These are phyloP conservation scores for Macrocybe gigantea DNA, from an alignment of 768 basidiomycete genomes.

Conservation along the genomic window DNA sequence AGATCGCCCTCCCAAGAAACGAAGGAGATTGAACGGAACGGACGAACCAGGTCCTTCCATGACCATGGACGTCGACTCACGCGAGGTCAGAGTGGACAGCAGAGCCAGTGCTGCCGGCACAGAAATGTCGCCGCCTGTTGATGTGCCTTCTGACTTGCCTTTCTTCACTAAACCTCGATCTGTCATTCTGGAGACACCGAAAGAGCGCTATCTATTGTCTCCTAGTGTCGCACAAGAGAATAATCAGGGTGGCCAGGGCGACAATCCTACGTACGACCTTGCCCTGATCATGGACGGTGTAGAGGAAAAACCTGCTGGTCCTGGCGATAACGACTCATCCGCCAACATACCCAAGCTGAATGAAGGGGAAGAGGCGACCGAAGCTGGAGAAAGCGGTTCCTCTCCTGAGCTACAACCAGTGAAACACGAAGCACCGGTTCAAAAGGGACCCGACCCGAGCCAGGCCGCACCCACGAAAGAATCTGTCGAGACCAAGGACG, in stretches of 20 bases:
- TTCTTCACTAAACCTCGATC: conserved; percentile 2
- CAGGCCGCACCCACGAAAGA: too few relatives aligned
- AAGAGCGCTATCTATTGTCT: conserved; percentile 34
- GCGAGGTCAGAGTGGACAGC: too few relatives aligned
- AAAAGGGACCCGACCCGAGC: too few relatives aligned
- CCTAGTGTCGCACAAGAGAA: conserved; percentile 16
- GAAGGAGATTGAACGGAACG: background rate
- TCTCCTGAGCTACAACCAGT: too few relatives aligned
- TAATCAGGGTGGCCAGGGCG: conserved; percentile 6
- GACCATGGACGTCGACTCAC: too few relatives aligned
- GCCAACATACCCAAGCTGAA: conserved; percentile 1
- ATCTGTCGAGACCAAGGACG: too few relatives aligned
- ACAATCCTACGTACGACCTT: conserved; percentile 25
- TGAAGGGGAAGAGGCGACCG: conserved; percentile 4
- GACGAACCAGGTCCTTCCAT: background rate
- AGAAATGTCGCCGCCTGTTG: too few relatives aligned
- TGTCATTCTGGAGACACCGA: conserved; percentile 33
- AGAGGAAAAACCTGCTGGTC: background rate
- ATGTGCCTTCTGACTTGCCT: too few relatives aligned
- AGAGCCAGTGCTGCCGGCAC: too few relatives aligned
- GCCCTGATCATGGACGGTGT: conserved; percentile 28
- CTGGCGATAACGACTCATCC: background rate
- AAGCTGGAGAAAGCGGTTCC: too few relatives aligned
- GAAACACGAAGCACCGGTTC: too few relatives aligned
- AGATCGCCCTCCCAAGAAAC: conserved; percentile 12